These are phyloP conservation scores for Geotrichum histeridarum DNA, from an alignment of 1,139 yeast species.

Conservation along the genomic window DNA sequence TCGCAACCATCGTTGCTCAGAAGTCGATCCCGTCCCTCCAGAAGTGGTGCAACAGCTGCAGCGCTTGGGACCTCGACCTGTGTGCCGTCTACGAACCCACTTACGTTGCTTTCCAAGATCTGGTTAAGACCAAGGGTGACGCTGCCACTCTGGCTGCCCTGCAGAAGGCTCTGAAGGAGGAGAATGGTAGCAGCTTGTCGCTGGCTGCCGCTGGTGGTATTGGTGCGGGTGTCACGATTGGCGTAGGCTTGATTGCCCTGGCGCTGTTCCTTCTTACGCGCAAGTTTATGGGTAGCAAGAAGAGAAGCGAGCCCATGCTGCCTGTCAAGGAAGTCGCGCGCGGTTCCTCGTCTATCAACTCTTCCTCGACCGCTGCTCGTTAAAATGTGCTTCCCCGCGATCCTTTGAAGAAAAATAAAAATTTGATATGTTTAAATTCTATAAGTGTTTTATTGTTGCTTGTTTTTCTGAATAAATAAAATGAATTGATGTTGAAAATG, in stretches of 20 bases:
- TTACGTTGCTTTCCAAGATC: constrained; percentile 25
- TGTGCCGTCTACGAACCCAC: constrained; percentile 36
- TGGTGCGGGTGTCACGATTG: constrained; percentile 48
- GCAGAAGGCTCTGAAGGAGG: constrained; percentile 13
- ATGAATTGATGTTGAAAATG: not conserved
- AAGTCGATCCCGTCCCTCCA: constrained; percentile 32
- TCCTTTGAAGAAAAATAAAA: too few species aligned
- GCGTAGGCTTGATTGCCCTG: constrained; percentile 35
- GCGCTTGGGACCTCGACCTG: constrained; percentile 27
- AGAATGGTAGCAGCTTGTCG: constrained; percentile 24
- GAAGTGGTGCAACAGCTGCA: constrained; percentile 42
- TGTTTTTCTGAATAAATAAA: not conserved
- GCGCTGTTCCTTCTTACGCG: constrained; percentile 1
- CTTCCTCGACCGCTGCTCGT: not conserved
- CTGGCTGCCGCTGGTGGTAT: constrained; percentile 47
- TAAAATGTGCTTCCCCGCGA: not conserved
- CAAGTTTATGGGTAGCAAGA: not conserved
- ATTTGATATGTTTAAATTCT: too few species aligned
- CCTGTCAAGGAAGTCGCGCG: constrained; percentile 1
- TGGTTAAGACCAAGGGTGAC: constrained; percentile 17
- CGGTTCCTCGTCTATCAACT: not conserved
- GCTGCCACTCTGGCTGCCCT: constrained; percentile 32
- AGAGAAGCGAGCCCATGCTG: not conserved
- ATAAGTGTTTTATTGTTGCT: not conserved
- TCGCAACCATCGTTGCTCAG: constrained; percentile 29